These are phyloP conservation scores for Hypoxylon sp. DNA, from an alignment of 2,329 filamentous ascomycete species.

Conservation along the genomic window DNA sequence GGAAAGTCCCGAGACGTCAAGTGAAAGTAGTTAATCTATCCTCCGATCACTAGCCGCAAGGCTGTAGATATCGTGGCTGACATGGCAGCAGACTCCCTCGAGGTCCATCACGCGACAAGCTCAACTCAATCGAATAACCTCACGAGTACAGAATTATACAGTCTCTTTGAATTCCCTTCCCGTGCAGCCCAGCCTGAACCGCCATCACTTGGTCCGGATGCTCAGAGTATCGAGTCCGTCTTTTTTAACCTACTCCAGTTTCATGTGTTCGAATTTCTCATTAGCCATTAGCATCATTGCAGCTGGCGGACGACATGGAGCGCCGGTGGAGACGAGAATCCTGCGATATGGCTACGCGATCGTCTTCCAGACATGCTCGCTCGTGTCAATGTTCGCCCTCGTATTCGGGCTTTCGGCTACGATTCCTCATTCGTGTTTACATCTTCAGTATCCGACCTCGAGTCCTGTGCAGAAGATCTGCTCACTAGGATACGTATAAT, in stretches of 20 bases:
- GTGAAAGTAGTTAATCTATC: background rate
- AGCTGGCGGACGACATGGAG: conserved; percentile 25
- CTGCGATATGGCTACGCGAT: conserved; percentile 21
- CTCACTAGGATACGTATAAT: conserved; percentile 22
- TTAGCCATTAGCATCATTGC: conserved; percentile 15
- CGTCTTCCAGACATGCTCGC: conserved; percentile 10
- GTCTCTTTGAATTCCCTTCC: conserved; percentile 16
- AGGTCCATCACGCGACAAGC: background rate
- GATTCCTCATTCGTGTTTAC: conserved; percentile 21
- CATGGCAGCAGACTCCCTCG: background rate
- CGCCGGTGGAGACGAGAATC: background rate
- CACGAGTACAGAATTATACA: background rate
- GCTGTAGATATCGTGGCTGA: background rate
- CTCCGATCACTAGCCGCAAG: background rate
- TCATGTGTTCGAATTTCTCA: background rate
- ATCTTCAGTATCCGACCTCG: conserved; percentile 1
- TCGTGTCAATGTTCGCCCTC: conserved; percentile 12
- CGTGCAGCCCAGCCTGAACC: background rate
- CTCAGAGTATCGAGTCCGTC: conserved; percentile 1
- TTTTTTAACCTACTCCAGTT: background rate
- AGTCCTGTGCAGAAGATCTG: conserved; percentile 15
- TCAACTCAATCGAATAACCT: background rate
- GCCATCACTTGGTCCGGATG: background rate
- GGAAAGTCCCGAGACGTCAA: background rate
- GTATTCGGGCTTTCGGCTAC: conserved; percentile 25